Evolutionary conservation across 371 early-diverging fungal genomes (phyloP), one percentile per base, ranked within the genome.

Genomic region (Gilbertella persicaria): DNA sequence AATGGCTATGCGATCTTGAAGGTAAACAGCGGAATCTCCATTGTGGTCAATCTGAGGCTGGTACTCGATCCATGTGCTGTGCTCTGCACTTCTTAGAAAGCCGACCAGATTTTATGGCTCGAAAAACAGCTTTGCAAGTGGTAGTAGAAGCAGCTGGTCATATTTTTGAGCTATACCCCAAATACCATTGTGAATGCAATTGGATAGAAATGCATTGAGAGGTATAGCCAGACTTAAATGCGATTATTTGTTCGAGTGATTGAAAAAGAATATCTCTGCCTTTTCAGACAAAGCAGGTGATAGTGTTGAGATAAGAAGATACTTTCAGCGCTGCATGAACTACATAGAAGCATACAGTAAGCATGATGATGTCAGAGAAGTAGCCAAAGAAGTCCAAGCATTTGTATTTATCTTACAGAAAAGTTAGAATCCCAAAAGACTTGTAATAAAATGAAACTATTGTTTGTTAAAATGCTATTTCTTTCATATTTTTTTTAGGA

Each of bases 191-290:
- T 36, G 47, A 47, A 13, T 35, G 23, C 23, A 47, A 33, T 21
- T 47, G 47, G 47, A 50, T 50, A 36, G 40, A 50, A 17, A 7
- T 39, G 4, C 21, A 40, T 16, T 50, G 50, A 40, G 40, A n/a
- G n/a, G 40, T 29, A 14, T 40, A 10, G 50, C 50, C 3, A 38
- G 41, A 4, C 12, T 6, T 10, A 26, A 33, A 2, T 47, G 47
- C 21, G 4, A 33, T 20, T 47, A 47, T 23, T 13, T 12, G 0
- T 36, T 90, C 71, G 9, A 79, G 66, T 60, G 79, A 80, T 55
- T 81, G 72, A 35, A 70, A 73, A 24, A 86, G 61, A 20, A 33
- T n/a, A 10, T 47, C 4, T 83, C 80, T 30, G 81, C 66, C 63
- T 82, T 75, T 50, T 64, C 66, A 1, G 47, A 47, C 13, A 47